Evolutionary conservation across 148 eudicot genomes (phyloP).

Genomic region (Camellia lanceoleosa): DNA sequence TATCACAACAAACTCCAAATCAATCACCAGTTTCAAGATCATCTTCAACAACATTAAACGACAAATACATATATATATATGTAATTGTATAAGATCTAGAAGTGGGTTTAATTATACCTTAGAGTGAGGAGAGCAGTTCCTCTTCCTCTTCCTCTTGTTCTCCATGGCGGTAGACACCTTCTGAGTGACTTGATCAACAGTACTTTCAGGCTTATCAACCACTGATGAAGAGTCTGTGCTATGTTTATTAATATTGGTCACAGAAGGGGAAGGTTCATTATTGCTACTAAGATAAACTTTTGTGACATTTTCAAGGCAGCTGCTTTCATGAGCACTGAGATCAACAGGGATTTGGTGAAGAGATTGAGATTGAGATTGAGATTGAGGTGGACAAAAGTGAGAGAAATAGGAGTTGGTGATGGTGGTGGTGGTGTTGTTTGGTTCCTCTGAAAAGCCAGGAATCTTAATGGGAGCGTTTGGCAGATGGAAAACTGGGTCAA

Average conservation of each 20-base stretch:
- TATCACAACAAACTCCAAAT: slow-evolving; percentile 1
- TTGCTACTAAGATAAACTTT: slow-evolving; percentile 2
- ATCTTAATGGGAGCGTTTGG: slow-evolving; percentile 16
- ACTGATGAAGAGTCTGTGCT: slow-evolving; percentile 36
- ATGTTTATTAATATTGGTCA: slow-evolving; percentile 21
- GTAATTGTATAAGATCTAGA: background rate
- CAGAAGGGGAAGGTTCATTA: slow-evolving; percentile 13
- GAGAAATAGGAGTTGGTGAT: background rate
- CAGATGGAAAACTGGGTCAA: slow-evolving; percentile 14
- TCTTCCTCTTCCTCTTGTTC: slow-evolving; percentile 40
- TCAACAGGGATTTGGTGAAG: background rate
- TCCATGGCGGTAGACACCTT: slow-evolving; percentile 15
- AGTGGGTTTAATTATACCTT: slow-evolving; percentile 23
- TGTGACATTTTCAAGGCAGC: background rate
- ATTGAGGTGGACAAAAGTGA: slow-evolving; percentile 5
- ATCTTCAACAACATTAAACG: background rate
- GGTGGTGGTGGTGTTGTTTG: slow-evolving; percentile 3
- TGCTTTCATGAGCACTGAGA: background rate
- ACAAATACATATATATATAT: background rate
- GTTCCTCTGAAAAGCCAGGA: slow-evolving; percentile 10
- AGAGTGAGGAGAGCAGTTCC: slow-evolving; percentile 41
- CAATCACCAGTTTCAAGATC: background rate
- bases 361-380: no score
- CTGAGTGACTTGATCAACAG: slow-evolving; percentile 27
- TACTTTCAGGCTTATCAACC: slow-evolving; percentile 30